Evolutionary conservation across 768 basidiomycete species (phyloP), one percentile per base, ranked within the genome.

Genomic region (Lactarius evosmus): DNA sequence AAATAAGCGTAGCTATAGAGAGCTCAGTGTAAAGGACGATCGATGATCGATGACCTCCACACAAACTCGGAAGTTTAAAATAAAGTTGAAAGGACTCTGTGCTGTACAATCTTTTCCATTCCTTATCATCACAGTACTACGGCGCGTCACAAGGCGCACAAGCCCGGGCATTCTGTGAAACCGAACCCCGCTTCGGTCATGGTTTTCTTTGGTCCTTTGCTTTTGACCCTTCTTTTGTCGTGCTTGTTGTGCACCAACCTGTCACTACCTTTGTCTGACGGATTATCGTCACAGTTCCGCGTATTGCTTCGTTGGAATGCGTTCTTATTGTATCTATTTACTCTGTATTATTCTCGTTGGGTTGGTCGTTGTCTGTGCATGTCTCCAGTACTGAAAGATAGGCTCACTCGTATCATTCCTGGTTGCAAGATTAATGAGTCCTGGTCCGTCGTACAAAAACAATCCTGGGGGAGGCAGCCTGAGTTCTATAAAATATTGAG

Each of bases 101-200:
- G n/a, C n/a, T n/a, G n/a, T n/a, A n/a, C n/a, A n/a, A n/a, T n/a
- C n/a, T n/a, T n/a, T n/a, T n/a, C n/a, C n/a, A n/a, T n/a, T n/a
- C n/a, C n/a, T n/a, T n/a, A n/a, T n/a, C n/a, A n/a, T n/a, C n/a
- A n/a, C n/a, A n/a, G n/a, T n/a, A n/a, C n/a, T n/a, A n/a, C n/a
- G n/a, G 5, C n/a, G n/a, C 36, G 0, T 33, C 27, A 27, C 66
- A 71, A 75, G 73, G 11, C 71, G 73, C 33, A 66, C 75, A 74
- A 71, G 41, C 62, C 30, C 51, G 41, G 59, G 53, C 59, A 50
- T 25, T 38, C 27, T 27, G 55, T 60, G 68, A 82, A 80, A 64
- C 77, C 88, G 22, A 87, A 89, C 69, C 84, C 84, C 6, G 69
- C 79, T 65, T 87, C 86, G n/a, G 16, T 55, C 12, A 34, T 34